Evolutionary conservation across 208 protist genomes (phyloP).

Genomic region (Wallacemonas sp.): DNA sequence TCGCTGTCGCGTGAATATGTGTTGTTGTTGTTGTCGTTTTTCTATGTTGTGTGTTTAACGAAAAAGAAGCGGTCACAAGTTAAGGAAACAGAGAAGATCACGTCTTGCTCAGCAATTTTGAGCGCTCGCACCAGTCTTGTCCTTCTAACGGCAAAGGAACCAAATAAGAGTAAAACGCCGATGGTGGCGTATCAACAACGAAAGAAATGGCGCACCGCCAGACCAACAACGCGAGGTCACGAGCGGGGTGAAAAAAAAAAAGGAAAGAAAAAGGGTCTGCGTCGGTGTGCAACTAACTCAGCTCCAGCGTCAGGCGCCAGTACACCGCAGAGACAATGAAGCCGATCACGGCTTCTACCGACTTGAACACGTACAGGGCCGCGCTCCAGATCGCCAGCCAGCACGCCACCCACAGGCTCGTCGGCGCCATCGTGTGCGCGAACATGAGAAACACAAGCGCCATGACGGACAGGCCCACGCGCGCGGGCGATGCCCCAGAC

Average conservation of each 20-base stretch:
- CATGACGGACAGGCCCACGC: constrained; percentile 38
- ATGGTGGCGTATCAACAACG: no score
- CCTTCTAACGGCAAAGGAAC: no score
- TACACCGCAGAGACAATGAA: constrained; percentile 38
- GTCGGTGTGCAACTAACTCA: no score
- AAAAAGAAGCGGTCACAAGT: background rate
- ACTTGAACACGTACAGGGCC: constrained; percentile 26
- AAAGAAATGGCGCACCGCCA: no score
- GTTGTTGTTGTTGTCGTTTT: background rate
- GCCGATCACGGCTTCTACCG: constrained; percentile 23
- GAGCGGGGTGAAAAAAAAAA: no score
- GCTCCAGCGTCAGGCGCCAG: constrained; percentile 16
- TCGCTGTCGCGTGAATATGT: no score
- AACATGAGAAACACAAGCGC: constrained; percentile 45
- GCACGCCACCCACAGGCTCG: constrained; percentile 36
- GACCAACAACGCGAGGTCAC: no score
- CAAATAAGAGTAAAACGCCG: no score
- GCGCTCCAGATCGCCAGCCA: constrained; percentile 35
- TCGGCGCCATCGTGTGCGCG: constrained; percentile 25
- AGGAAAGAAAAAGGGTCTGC: no score
- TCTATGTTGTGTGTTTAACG: background rate
- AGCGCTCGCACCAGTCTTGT: background rate
- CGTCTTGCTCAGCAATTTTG: background rate
- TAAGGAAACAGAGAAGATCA: background rate
- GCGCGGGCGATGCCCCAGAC: constrained; percentile 21